Percentiles rank a stretch among this genome's conserved stretches.
phyloP scores from a whole-genome alignment of 2,329 filamentous ascomycete genomes.

The Gaeumannomyces tritici region DNA sequence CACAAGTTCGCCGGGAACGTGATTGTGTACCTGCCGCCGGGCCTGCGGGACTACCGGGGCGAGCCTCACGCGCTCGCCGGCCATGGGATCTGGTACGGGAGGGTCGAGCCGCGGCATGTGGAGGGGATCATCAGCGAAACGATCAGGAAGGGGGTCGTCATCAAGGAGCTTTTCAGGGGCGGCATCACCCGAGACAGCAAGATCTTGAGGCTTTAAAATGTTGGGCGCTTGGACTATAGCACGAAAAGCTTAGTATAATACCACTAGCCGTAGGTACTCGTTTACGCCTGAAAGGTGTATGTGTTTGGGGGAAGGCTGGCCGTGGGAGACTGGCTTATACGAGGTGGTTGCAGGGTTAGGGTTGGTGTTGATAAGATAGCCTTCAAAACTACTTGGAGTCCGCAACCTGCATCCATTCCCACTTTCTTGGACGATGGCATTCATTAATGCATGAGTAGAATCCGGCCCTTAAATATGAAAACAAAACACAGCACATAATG shows the following conservation, averaged over 20 bases:
- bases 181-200: slow-evolving; percentile 48
- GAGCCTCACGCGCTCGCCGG: slow-evolving; percentile 53
- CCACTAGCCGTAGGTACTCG: background rate
- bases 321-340: no score
- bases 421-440: background rate
- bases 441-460: background rate
- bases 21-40: slow-evolving; percentile 67
- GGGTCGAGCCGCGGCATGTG: slow-evolving; percentile 66
- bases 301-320: no score
- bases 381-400: background rate
- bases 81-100: slow-evolving; percentile 72
- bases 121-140: slow-evolving; percentile 69
- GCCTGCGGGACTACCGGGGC: slow-evolving; percentile 26
- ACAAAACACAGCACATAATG: background rate
- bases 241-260: background rate
- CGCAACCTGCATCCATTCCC: no score
- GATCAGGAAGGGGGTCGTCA: slow-evolving; percentile 54
- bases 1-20: slow-evolving; percentile 84
- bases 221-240: background rate
- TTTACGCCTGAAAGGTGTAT: no score
- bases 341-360: background rate
- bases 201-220: slow-evolving; percentile 21
- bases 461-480: background rate
- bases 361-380: background rate
- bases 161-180: slow-evolving; percentile 63